Conservation (phyloP, 1,284 basidiomycete genomes). For the Somion occarium region DNA sequence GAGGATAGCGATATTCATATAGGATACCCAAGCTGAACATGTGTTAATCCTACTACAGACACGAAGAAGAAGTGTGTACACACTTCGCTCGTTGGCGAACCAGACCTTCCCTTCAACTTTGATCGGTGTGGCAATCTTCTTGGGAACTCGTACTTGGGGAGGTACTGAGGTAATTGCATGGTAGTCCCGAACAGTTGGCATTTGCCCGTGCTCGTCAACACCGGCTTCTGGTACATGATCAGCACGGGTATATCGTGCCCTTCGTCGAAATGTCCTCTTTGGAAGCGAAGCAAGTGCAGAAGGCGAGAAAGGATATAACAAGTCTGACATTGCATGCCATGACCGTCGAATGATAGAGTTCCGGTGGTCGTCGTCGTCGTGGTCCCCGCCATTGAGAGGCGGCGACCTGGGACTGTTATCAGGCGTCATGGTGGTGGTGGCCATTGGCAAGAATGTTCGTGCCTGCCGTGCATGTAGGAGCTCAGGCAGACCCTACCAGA, state of each 20-base stretch:
- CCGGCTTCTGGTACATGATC: conserved; percentile 64
- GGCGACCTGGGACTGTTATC: conserved; percentile 9
- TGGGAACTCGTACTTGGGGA: conserved; percentile 64
- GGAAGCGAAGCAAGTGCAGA: conserved; percentile 66
- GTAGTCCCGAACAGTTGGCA: conserved; percentile 65
- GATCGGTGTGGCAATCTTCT: conserved; percentile 87
- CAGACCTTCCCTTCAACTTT: conserved; percentile 97
- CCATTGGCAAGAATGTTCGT: conserved; percentile 13
- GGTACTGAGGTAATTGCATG: conserved; percentile 61
- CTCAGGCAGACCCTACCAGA: not conserved
- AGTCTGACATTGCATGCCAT: conserved; percentile 53
- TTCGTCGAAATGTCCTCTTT: conserved; percentile 36
- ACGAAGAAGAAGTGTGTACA: conserved; percentile 16
- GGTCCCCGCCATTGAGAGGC: conserved; percentile 13
- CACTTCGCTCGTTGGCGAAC: conserved; percentile 98
- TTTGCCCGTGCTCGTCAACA: conserved; percentile 45
- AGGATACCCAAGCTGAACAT: conserved; percentile 80
- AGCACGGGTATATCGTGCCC: conserved; percentile 61
- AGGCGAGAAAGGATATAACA: conserved; percentile 67
- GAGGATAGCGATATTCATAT: conserved; percentile 83
- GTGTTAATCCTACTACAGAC: conserved; percentile 7
- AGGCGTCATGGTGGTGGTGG: conserved; percentile 4
- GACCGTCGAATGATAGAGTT: conserved; percentile 36
- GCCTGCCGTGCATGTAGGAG: conserved; percentile 3
- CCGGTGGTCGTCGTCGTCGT: conserved; percentile 19